Conservation (phyloP, 2,329 filamentous ascomycete genomes). For the Emydomyces testavorans region DNA sequence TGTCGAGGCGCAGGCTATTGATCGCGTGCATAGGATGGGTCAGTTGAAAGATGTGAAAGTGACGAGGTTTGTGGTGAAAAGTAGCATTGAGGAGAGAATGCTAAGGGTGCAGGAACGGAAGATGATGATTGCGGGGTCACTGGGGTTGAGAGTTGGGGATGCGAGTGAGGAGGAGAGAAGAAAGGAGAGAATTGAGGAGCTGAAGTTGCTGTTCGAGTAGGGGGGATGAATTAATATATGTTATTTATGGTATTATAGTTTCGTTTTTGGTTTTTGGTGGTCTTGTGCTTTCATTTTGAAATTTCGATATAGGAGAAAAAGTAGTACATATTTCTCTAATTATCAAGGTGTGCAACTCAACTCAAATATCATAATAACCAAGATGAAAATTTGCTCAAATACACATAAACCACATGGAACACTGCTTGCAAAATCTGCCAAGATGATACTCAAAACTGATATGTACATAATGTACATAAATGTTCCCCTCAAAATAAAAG, state of each 20-base stretch:
- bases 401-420: no score
- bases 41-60: conserved; percentile 79
- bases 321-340: no score
- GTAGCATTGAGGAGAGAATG: conserved; percentile 93
- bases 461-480: no score
- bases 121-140: conserved; percentile 71
- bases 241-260: not conserved
- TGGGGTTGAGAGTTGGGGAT: conserved; percentile 95
- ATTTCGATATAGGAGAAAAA: no score
- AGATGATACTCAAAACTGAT: no score
- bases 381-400: no score
- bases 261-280: not conserved
- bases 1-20: conserved; percentile 91
- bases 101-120: conserved; percentile 85
- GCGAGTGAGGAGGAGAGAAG: conserved; percentile 81
- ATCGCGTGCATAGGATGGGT: conserved; percentile 94
- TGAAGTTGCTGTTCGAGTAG: conserved; percentile 64
- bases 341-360: no score
- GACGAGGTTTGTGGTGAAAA: conserved; percentile 74
- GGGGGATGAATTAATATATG: not conserved
- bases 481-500: no score
- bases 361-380: no score
- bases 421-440: no score
- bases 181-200: conserved; percentile 80
- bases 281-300: no score